Conservation (phyloP, 2,329 filamentous ascomycete genomes). For the Trichoderma guizhouense region DNA sequence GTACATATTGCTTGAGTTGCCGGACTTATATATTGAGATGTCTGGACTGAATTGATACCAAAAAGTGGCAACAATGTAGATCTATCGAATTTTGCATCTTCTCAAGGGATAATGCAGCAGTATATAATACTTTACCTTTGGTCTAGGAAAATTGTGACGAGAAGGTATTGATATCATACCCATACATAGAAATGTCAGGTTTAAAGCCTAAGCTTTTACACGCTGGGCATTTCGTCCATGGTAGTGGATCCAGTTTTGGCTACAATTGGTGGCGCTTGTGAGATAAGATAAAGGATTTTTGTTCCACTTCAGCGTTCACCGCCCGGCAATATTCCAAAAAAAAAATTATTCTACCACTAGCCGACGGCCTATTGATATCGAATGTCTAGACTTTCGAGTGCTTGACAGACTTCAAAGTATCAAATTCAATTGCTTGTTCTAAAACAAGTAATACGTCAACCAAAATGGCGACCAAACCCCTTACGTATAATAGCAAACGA, state of each 20-base stretch:
- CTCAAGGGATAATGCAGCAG: background rate
- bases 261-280: background rate
- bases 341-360: slow-evolving; percentile 20
- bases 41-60: background rate
- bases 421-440: background rate
- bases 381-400: slow-evolving; percentile 8
- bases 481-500: slow-evolving; percentile 52
- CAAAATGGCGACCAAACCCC: slow-evolving; percentile 48
- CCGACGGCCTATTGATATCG: slow-evolving; percentile 19
- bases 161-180: background rate
- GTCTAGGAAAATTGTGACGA: background rate
- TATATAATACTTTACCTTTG: background rate
- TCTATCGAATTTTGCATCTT: background rate
- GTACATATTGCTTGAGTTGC: background rate
- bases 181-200: background rate
- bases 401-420: background rate
- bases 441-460: slow-evolving; percentile 20
- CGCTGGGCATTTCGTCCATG: background rate
- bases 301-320: slow-evolving; percentile 27
- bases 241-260: background rate
- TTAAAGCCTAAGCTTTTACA: background rate
- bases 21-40: background rate
- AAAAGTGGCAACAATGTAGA: background rate
- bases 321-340: slow-evolving; percentile 35
- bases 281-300: background rate